Base-by-base conservation (phyloP, 2,329 filamentous ascomycete genomes). In the Sporothrix brasiliensis region DNA sequence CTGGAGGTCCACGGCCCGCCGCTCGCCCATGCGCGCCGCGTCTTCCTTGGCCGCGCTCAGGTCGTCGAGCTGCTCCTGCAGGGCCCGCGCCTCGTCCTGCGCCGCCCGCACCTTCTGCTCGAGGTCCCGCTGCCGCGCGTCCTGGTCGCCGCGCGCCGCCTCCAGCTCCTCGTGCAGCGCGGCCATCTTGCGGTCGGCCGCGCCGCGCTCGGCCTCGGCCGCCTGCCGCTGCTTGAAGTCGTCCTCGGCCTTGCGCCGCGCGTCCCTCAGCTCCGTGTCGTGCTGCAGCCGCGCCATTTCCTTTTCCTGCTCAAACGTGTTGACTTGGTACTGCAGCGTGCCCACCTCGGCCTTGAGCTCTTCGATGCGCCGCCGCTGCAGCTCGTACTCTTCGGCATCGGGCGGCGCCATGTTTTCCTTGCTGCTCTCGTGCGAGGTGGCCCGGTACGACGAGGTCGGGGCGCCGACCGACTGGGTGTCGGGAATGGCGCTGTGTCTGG, bases 261-360 rank as follows among this genome's bases (percentile, higher is more conserved):
- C 85, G 70, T 97, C 93, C 73, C 94, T 89, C 27, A 97, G 80
- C 76, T 97, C 94, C 75, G 92, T 91, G 74, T 93, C 91, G 75
- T 95, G 91, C 73, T 92, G 89, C 19, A 97, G 84, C 11, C 88
- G 85, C 63, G 89, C 84, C 76, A 97, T 87, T 71, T 97, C 93
- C 75, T 92, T 90, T 77, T 98, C 94, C 75, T 97, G 92, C 76
- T 94, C 94, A 68, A 92, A 83, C 21, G 92, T 94, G 76, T 93
- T 92, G 74, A 97, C 85, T 71, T 94, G 92, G 81, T 97, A 99
- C 73, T 90, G 90, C 67, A 97, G 83, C 0, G 93, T 92, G 73
- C 94, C 95, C 54, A 98, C 84, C 79, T 97, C 93, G 1, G 94
- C 92, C 77, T 94, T 94, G 34, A 98, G 85, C 74, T 94, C 91